Evolutionary conservation across 257 asterid genomes (phyloP), one percentile per base, ranked within the genome.

Genomic region (Cynanchum wilfordii): DNA sequence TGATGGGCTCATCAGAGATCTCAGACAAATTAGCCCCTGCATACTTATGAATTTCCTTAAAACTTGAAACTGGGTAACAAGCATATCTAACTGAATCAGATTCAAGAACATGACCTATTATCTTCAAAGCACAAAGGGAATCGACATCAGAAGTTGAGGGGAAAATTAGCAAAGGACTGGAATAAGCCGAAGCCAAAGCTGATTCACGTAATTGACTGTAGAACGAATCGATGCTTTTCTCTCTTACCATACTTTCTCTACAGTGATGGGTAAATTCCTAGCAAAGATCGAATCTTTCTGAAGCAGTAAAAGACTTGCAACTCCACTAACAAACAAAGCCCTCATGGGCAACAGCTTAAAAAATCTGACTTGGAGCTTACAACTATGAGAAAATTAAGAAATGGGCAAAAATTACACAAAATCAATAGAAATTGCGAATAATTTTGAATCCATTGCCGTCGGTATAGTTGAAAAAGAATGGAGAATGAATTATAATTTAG

Each of bases 81-180:
- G 95, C 97, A 70, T 95, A 95, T 78, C 98, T 85, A 78, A 95
- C 93, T 4, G 98, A 92, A 89, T 95, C 99, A 7, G 89, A 87
- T 78, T 95, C 99, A 15, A 95, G 92, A 54, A 95, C 88, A 60
- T 85, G 96, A 10, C 97, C 86, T 65, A 95, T 88, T 51, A 95
- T 88, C 83, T 89, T 95, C 75, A 92, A 78, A 44, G 98, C 96
- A 79, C 97, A 92, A 0, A 95, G 83, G 1, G 98, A 95, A 87
- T 95, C 99, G 3, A 89, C 99, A 84, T 95, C 97, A 10, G 98
- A 95, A 27, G 96, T 87, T 7, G 99, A 95, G 38, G 99, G 98
- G 64, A 95, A 95, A 76, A 95, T 91, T 27, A 95, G 77, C 80
- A 90, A 75, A 30, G 99, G 97, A 33, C 87, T 78, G 25, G 85